Conservation (phyloP, 257 asterid species). For the Craterostigma plantagineum region DNA sequence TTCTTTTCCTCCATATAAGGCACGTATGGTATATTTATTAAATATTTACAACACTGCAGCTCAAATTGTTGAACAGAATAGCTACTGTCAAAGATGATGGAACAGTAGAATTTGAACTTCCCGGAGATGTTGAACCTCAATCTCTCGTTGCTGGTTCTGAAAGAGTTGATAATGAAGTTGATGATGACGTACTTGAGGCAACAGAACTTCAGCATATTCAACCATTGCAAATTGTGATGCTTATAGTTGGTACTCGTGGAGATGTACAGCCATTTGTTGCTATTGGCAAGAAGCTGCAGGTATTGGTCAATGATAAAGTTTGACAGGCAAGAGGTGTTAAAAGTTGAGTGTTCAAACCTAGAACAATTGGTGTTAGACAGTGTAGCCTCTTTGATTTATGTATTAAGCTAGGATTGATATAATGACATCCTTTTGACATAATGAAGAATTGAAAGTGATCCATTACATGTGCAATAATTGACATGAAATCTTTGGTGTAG, state of each 20-base stretch:
- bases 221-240: constrained; percentile 78
- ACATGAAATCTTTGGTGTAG: constrained; percentile 38
- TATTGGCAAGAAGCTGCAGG: constrained; percentile 79
- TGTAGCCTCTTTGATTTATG: too few species aligned
- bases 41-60: constrained; percentile 63
- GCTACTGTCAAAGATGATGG: constrained; percentile 87
- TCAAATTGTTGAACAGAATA: constrained; percentile 76
- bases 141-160: constrained; percentile 24
- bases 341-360: too few species aligned
- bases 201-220: constrained; percentile 54
- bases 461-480: constrained; percentile 7
- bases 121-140: constrained; percentile 47
- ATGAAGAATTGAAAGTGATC: too few species aligned
- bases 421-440: too few species aligned
- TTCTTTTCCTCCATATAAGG: constrained; percentile 8
- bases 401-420: too few species aligned
- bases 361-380: too few species aligned
- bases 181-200: constrained; percentile 47
- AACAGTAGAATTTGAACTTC: constrained; percentile 83
- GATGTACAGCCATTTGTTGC: constrained; percentile 98
- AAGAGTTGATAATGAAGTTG: constrained; percentile 22
- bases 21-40: constrained; percentile 15
- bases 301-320: constrained; percentile 10
- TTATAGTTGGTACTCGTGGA: constrained; percentile 93
- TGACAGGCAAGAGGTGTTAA: too few species aligned